Percentiles rank a stretch among this genome's conserved stretches.
Conservation (phyloP, 2,329 filamentous ascomycete species). For the Leptodontidium sp. region DNA sequence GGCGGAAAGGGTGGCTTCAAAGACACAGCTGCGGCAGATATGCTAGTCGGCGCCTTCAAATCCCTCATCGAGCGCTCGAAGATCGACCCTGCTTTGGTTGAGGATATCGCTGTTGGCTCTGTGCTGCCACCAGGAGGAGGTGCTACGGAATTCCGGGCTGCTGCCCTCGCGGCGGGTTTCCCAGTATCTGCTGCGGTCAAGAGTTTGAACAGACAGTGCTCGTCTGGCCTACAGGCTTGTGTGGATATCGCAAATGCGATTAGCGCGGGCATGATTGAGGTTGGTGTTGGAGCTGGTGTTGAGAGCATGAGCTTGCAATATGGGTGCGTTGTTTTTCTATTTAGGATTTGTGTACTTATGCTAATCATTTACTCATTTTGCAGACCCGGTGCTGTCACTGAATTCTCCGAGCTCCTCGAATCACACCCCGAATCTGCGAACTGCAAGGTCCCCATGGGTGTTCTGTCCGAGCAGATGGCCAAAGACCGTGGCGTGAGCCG, state of each 20-base stretch:
- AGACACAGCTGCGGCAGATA: slow-evolving; percentile 86
- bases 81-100: slow-evolving; percentile 87
- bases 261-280: slow-evolving; percentile 88
- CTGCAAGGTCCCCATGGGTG: slow-evolving; percentile 98
- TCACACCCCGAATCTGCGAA: slow-evolving; percentile 83
- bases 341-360: neutral
- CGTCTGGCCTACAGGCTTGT: slow-evolving; percentile 88
- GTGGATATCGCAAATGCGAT: slow-evolving; percentile 96
- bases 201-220: slow-evolving; percentile 93
- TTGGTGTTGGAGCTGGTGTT: slow-evolving; percentile 92
- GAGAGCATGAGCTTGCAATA: slow-evolving; percentile 97
- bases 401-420: slow-evolving; percentile 92
- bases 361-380: slow-evolving; percentile 17
- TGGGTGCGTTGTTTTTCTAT: slow-evolving; percentile 65
- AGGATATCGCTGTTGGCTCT: slow-evolving; percentile 91
- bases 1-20: slow-evolving; percentile 95
- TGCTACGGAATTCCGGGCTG: slow-evolving; percentile 95
- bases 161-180: slow-evolving; percentile 89
- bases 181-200: slow-evolving; percentile 85
- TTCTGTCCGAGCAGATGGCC: slow-evolving; percentile 94
- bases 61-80: slow-evolving; percentile 83
- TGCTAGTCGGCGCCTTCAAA: slow-evolving; percentile 85
- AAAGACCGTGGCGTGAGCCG: slow-evolving; percentile 80
- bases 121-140: slow-evolving; percentile 93
- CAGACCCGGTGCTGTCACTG: slow-evolving; percentile 83